Conservation (phyloP, 208 protist genomes). For the Trypanosoma vivax region DNA sequence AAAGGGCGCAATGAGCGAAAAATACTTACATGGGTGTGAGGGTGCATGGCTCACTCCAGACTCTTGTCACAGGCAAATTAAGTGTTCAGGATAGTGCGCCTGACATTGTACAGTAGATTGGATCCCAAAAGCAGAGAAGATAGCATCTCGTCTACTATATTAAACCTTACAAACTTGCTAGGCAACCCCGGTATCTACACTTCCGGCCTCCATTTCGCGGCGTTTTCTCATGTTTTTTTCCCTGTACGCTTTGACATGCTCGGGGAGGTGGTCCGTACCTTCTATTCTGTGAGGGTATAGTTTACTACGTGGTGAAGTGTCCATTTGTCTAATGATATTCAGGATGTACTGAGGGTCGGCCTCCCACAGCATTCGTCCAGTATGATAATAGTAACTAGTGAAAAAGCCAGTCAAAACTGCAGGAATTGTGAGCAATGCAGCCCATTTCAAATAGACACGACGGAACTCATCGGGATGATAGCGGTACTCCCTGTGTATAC, state of each 20-base stretch:
- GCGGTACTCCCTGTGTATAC: constrained; percentile 78
- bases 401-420: constrained; percentile 29
- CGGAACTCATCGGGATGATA: constrained; percentile 77
- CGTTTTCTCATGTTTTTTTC: constrained; percentile 25
- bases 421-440: constrained; percentile 41
- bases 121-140: no score
- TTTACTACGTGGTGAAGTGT: constrained; percentile 68
- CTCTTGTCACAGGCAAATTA: no score
- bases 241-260: constrained; percentile 44
- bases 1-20: no score
- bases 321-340: constrained; percentile 50
- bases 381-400: constrained; percentile 48
- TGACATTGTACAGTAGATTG: no score
- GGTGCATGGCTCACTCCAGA: no score
- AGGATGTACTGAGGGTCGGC: constrained; percentile 65
- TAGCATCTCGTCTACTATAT: no score
- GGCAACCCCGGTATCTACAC: neutral
- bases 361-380: constrained; percentile 50
- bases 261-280: constrained; percentile 49
- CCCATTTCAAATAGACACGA: constrained; percentile 48
- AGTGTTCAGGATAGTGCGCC: no score
- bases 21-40: no score
- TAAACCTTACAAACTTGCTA: no score
- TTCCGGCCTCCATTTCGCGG: neutral
- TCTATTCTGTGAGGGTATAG: constrained; percentile 53